phyloP scores from a whole-genome alignment of 208 protist species.

The Trypanosoma boissoni region DNA sequence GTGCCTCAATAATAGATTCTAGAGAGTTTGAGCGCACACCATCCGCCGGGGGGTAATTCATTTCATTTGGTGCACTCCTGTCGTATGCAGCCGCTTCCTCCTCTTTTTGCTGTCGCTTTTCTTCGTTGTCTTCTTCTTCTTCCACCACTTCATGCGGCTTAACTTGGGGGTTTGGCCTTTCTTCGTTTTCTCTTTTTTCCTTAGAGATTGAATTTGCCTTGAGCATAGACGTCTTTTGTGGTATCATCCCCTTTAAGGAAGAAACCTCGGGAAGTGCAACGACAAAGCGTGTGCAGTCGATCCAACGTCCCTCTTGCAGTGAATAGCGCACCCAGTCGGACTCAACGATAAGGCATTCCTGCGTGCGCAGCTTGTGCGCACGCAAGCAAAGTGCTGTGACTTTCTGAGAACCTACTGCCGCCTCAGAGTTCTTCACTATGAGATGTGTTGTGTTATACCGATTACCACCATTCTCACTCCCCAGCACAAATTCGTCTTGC shows the following conservation, averaged over 20 bases:
- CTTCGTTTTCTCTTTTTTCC: too few relatives aligned
- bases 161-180: too few relatives aligned
- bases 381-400: conserved; percentile 31
- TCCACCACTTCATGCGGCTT: too few relatives aligned
- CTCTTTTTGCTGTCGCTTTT: too few relatives aligned
- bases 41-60: too few relatives aligned
- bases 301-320: conserved; percentile 38
- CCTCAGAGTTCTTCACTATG: conserved; percentile 20
- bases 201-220: too few relatives aligned
- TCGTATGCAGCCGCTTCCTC: too few relatives aligned
- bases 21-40: too few relatives aligned
- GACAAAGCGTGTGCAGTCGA: conserved; percentile 41
- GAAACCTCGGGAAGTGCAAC: conserved; percentile 31
- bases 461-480: neutral
- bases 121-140: too few relatives aligned
- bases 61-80: too few relatives aligned
- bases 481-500: conserved; percentile 43
- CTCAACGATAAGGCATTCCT: conserved; percentile 46
- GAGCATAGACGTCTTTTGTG: too few relatives aligned
- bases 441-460: conserved; percentile 51
- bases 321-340: conserved; percentile 55
- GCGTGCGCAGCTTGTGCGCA: neutral
- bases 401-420: conserved; percentile 25
- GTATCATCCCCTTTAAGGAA: conserved; percentile 15
- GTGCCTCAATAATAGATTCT: too few relatives aligned